Evolutionary conservation across 23 red algal species (phyloP), one percentile per base, ranked within the genome.

Genomic region (Gracilaria vermiculophylla): DNA sequence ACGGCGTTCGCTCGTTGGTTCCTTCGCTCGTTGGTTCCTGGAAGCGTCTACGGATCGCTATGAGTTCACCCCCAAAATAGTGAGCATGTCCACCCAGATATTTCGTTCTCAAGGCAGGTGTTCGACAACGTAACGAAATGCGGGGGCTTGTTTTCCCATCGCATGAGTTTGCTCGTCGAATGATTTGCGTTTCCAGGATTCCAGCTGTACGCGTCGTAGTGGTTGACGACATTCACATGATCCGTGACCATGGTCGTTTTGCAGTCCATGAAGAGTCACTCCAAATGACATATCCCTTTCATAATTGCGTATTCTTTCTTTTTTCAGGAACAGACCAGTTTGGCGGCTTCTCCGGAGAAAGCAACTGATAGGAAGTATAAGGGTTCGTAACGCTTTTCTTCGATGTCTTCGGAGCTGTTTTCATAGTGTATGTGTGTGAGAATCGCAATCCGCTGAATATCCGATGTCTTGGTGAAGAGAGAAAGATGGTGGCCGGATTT

Each of bases 61-160:
- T 1, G 56, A 3, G 19, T 37, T 62, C n/a, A 73, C 65, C 0
- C 62, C 57, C 65, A 41, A 73, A 17, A 33, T 21, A 33, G 81
- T 53, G 7, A 86, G 27, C 33, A 86, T 51, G 40, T 86, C 62
- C 12, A 62, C 81, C 81, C 60, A 86, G 8, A 70, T 43, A 43
- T 69, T 70, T 1, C 45, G 8, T 2, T 86, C 65, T 4, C 60
- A 21, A 14, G 81, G 62, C 6, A 86, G 41, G 40, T 70, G 45
- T 3, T 49, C 17, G 24, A 86, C 1, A 15, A 69, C 25, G 48
- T 86, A 47, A 2, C 10, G 32, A 5, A 71, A 70, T 20, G 62
- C 44, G 24, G 23, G 20, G 73, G 33, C 35, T 69, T 86, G 7
- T 72, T 41, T 16, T 40, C 83, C 83, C 83, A 76, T 1, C 1